Base-by-base conservation (phyloP, 2,329 filamentous ascomycete genomes). In the Colletotrichum sp. region DNA sequence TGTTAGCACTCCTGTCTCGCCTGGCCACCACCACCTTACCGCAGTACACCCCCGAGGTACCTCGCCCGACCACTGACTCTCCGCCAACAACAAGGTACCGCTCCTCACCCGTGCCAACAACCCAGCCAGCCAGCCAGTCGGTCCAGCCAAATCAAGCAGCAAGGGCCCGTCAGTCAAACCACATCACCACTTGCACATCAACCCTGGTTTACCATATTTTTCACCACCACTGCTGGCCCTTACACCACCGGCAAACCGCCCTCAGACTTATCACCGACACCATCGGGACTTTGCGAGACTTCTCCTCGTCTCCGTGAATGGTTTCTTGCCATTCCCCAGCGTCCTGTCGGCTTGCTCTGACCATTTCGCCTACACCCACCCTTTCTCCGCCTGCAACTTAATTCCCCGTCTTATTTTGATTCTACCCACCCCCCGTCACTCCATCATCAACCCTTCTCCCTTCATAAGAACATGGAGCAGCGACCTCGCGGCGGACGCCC, bases 101-200 rank as follows among this genome's bases (percentile, higher is more conserved):
- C 43, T 51, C 43, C n/a, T 51, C 43, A 51, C 43, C 43, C n/a
- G 43, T 21, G 43, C 43, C 43, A 51, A 51, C 43, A 51, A 51
- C 43, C 43, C 51, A 58, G 64, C 47, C 64, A 43, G 64, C 16
- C 61, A 33, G 61, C 61, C 33, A 38, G 21, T 8, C 29, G 21
- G 16, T 47, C n/a, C 51, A 57, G 64, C 33, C 31, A 38, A 43
- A 51, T 51, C 43, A 24, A 51, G n/a, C 64, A 64, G 36, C 61
- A 64, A 21, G 24, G 36, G 36, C 47, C 38, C n/a, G 54, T 65
- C 61, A 70, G 71, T 73, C 67, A 70, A 72, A 71, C 72, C 72
- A 72, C 68, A 74, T 74, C 72, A 74, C 72, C 72, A 74, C 68
- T 74, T 74, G 62, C 62, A 63, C 57, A 70, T 73, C 71, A 66